Evolutionary conservation across 2,329 filamentous ascomycete genomes (phyloP).

Genomic region (Ophiostoma quercus): DNA sequence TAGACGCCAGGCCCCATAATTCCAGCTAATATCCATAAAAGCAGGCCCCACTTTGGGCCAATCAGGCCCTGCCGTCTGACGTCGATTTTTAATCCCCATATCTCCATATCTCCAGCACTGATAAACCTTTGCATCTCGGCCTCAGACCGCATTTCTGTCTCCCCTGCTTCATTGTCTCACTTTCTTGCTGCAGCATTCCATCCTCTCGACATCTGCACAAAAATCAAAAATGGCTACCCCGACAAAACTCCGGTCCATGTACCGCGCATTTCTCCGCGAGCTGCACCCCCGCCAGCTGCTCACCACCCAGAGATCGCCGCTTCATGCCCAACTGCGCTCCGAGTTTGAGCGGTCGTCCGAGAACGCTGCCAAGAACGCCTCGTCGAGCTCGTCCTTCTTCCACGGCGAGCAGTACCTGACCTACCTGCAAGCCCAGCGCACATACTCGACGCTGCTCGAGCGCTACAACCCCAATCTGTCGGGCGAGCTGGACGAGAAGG

Average conservation of each 20-base stretch:
- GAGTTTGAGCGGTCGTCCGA: constrained; percentile 45
- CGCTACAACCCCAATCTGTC: constrained; percentile 90
- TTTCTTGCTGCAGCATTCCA: not conserved
- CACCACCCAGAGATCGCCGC: constrained; percentile 54
- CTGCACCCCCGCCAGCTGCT: constrained; percentile 65
- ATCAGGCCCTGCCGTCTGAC: constrained; percentile 13
- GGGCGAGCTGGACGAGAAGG: constrained; percentile 65
- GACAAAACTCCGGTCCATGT: constrained; percentile 62
- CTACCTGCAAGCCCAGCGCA: constrained; percentile 80
- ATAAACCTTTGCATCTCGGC: not conserved
- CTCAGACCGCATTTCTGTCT: not conserved
- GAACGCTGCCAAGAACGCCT: constrained; percentile 30
- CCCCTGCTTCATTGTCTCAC: not conserved
- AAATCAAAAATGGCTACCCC: constrained; percentile 29
- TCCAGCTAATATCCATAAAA: not conserved
- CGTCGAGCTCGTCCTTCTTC: constrained; percentile 28
- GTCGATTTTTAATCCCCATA: constrained; percentile 16
- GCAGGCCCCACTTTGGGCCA: constrained; percentile 1
- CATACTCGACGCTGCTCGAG: constrained; percentile 75
- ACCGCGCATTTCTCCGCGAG: constrained; percentile 84
- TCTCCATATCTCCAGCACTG: not conserved
- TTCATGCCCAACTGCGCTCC: constrained; percentile 64
- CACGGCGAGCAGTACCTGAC: constrained; percentile 71
- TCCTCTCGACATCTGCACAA: no score
- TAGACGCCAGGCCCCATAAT: not conserved